A percentile compares a stretch with the other conserved stretches of the same genome.
Conservation (phyloP, 78 protist species). For the Dictyostelium brefeldianum region DNA sequence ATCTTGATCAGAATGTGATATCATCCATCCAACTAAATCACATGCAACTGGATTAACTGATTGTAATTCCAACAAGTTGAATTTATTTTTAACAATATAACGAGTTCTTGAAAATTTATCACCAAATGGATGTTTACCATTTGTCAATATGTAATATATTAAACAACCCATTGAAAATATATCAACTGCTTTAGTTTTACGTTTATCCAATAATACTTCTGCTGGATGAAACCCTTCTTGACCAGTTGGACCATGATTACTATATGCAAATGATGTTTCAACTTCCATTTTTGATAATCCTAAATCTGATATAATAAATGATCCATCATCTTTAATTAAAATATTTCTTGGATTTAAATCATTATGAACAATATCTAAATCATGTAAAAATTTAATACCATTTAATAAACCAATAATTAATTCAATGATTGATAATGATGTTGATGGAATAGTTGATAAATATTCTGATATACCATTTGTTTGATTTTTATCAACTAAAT, state of each 20-base stretch:
- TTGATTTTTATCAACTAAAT: background rate
- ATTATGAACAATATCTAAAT: constrained; percentile 46
- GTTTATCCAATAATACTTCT: constrained; percentile 31
- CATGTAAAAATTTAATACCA: constrained; percentile 37
- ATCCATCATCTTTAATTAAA: constrained; percentile 17
- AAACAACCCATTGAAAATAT: constrained; percentile 68
- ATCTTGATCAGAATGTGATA: background rate
- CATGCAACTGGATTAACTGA: background rate
- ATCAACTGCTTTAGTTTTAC: constrained; percentile 60
- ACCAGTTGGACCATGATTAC: constrained; percentile 50
- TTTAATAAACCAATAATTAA: constrained; percentile 25
- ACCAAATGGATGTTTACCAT: constrained; percentile 71
- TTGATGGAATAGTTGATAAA: background rate
- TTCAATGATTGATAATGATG: background rate
- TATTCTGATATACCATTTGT: background rate
- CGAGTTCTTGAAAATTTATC: constrained; percentile 40
- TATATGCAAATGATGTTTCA: background rate
- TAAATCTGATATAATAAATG: constrained; percentile 38
- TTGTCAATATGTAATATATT: constrained; percentile 1
- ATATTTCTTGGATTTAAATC: constrained; percentile 74
- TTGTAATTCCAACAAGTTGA: background rate
- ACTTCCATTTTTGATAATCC: constrained; percentile 65
- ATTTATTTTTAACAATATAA: constrained; percentile 4
- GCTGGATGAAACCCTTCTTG: constrained; percentile 67
- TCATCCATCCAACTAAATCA: constrained; percentile 25